Evolutionary conservation across 1,139 yeast species (phyloP), one percentile per base, ranked within the genome.

Genomic region (Suhomyces panamericanus): DNA sequence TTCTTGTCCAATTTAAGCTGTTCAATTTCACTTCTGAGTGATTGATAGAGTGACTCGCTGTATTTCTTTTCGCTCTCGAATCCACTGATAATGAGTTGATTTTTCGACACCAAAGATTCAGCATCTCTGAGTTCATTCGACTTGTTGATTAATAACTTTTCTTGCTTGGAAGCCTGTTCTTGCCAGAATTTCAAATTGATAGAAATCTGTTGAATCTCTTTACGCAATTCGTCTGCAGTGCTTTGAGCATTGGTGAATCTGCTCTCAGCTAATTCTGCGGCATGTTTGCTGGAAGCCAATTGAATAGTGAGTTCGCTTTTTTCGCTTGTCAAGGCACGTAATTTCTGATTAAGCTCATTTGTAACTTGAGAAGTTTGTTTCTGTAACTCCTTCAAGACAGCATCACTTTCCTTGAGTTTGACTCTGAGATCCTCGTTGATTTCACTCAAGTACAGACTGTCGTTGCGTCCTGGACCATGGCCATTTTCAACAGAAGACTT

Each of bases 1-100:
- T 75, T 64, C 55, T 82, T 82, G 57, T 89, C 96, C 6, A 73
- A 72, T 41, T 74, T 67, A 47, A 87, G 67, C 32, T 73, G 77
- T 5, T 69, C 64, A 39, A 81, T 72, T 49, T 86, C 93, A 24
- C 68, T 68, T 31, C 75, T 66, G 41, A 86, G 63, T n/a, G 85
- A 70, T 13, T 66, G 62, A 49, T 82, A 84, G 30, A 78, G 60
- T 0, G 80, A 59, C 39, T 69, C 64, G 69, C 80, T 71, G 39
- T 83, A 59, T 2, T 71, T 66, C 48, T 75, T 78, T 54, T 87
- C 93, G 1, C 84, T 78, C 49, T 70, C 66, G 42, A 83, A 64
- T 44, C 77, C 79, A 16, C 73, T 70, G 11, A 80, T 52, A 34
- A 78, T 77, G 11, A 77, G 65, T 32, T 73, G 73, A 28, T 70